Base-by-base conservation (phyloP, 1,139 yeast species). In the Diutina pseudorugosa region DNA sequence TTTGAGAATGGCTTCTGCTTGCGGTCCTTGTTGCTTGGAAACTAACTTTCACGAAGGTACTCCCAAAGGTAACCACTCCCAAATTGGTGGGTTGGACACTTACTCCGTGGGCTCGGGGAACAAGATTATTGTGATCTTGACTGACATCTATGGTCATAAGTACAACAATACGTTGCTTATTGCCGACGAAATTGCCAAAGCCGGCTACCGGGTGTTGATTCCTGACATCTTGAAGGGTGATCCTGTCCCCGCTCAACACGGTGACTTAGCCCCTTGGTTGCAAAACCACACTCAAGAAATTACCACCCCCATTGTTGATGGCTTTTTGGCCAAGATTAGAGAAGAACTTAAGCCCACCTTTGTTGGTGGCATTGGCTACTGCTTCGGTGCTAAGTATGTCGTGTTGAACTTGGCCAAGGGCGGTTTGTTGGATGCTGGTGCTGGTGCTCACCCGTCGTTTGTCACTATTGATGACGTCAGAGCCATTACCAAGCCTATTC, bases 401-500 rank as follows among this genome's bases (percentile, higher is more conserved):
- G 62, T 84, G 51, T 80, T 76, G 55, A 75, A 83, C 54, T 67
- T 84, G 52, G 68, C 77, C 1, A 65, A 66, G 18, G 70, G 62
- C 25, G 83, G 83, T 21, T 59, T 67, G 25, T 65, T 79, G 30
- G 76, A 81, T 55, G 85, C 75, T 36, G 89, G 78, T 59, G 94
- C 91, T 9, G 65, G 78, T 55, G 93, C 91, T 14, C 96, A 90
- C 65, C 96, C 96, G 12, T 83, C 94, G 1, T 74, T 82, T 55
- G 83, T 86, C 40, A 55, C 75, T 9, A 73, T 76, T 33, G 89
- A 81, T 30, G 94, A 85, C 59, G 74, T 87, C 52, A 76, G 72
- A 51, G 78, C 72, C 2, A 65, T 88, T 57, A 53, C 57, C 5
- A 58, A 58, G 55, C 95, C 96, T 27, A 50, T 89, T 30, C 57